These are phyloP conservation scores for Neurospora cerealis DNA, from an alignment of 495 filamentous ascomycete genomes.

Conservation along the genomic window DNA sequence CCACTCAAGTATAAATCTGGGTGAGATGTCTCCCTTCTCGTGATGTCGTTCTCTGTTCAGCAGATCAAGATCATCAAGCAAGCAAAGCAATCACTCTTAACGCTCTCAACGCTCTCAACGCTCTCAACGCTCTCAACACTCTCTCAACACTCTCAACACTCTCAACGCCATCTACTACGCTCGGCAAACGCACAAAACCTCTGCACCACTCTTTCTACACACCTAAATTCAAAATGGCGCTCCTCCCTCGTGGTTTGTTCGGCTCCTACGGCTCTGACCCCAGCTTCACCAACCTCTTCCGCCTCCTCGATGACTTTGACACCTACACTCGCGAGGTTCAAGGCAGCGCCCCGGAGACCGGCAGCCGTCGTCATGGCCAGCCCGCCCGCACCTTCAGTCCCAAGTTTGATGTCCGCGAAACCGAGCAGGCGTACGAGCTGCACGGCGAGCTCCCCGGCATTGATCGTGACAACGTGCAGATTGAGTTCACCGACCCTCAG, in stretches of 20 bases:
- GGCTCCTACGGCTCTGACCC: slow-evolving; percentile 31
- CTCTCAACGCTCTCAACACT: not conserved
- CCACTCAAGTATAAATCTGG: not conserved
- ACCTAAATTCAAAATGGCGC: slow-evolving; percentile 45
- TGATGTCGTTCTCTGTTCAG: not conserved
- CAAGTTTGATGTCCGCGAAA: slow-evolving; percentile 72
- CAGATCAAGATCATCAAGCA: slow-evolving; percentile 9
- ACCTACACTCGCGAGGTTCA: slow-evolving; percentile 32
- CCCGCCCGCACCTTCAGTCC: slow-evolving; percentile 20
- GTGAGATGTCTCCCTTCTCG: not conserved
- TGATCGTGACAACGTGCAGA: slow-evolving; percentile 62
- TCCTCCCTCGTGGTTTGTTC: slow-evolving; percentile 49
- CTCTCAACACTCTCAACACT: not conserved
- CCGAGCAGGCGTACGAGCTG: slow-evolving; percentile 58
- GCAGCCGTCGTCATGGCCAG: slow-evolving; percentile 17
- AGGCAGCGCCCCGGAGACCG: slow-evolving; percentile 10
- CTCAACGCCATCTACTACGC: slow-evolving; percentile 9
- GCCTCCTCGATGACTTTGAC: slow-evolving; percentile 67
- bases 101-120: slow-evolving; percentile 9
- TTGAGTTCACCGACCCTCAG: slow-evolving; percentile 75
- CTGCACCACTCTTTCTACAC: not conserved
- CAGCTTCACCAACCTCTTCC: slow-evolving; percentile 60
- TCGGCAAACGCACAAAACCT: slow-evolving; percentile 3
- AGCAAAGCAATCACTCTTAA: slow-evolving; percentile 4
- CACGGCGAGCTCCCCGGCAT: slow-evolving; percentile 84